Conservation (phyloP, 1,284 basidiomycete genomes). For the Cryptococcus maquisensis region DNA sequence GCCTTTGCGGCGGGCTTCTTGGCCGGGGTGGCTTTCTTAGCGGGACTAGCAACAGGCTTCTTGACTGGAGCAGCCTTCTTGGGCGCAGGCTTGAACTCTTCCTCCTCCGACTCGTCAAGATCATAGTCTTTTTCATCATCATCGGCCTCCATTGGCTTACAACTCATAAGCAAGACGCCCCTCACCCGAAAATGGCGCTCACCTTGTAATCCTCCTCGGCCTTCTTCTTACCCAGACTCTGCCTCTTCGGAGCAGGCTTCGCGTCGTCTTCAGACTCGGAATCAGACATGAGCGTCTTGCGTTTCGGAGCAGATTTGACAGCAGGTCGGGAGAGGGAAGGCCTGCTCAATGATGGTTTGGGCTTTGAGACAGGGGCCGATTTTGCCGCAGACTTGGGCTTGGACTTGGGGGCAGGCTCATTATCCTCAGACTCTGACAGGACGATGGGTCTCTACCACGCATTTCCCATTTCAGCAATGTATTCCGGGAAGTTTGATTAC, state of each 20-base stretch:
- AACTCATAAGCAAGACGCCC: background rate
- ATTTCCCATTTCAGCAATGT: no score
- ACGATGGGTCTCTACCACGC: slow-evolving; percentile 8
- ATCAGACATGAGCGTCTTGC: slow-evolving; percentile 11
- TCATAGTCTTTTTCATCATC: slow-evolving; percentile 12
- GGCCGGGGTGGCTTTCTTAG: slow-evolving; percentile 15
- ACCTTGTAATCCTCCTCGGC: background rate
- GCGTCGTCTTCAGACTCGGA: slow-evolving; percentile 24
- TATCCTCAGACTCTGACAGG: slow-evolving; percentile 11
- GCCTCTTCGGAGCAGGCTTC: slow-evolving; percentile 40
- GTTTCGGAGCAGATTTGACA: slow-evolving; percentile 10
- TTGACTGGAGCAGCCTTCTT: slow-evolving; percentile 34
- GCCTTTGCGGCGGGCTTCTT: slow-evolving; percentile 15
- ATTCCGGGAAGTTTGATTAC: background rate
- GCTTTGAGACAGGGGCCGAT: background rate
- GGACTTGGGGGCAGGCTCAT: slow-evolving; percentile 1
- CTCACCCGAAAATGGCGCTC: background rate
- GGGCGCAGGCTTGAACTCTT: slow-evolving; percentile 22
- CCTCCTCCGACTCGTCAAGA: slow-evolving; percentile 24
- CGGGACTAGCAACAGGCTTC: slow-evolving; percentile 17
- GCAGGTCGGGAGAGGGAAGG: background rate
- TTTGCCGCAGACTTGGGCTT: slow-evolving; percentile 4
- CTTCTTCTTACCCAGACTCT: slow-evolving; percentile 18
- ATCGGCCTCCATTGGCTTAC: slow-evolving; percentile 4
- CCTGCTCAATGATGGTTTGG: background rate